Base-by-base conservation (phyloP, 1,284 basidiomycete genomes). In the Termitomyces sp. region DNA sequence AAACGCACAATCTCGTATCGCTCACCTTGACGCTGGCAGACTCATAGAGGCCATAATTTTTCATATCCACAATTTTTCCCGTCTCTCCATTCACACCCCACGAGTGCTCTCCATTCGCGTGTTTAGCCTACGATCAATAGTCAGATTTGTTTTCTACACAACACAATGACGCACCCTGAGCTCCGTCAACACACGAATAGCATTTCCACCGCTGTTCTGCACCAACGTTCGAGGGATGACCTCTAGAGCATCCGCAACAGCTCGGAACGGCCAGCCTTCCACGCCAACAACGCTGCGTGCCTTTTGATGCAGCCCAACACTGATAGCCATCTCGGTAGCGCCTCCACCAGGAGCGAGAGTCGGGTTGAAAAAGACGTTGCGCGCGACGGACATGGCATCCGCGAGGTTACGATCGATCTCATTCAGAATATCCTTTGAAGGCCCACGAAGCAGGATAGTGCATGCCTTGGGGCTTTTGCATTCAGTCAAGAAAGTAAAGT, bases 341-440 rank as follows among this genome's bases (percentile, higher is more conserved):
- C 96, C 96, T 21, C 96, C 95, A 13, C 96, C 95, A 0, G 96
- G 96, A 0, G 90, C 89, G 19, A 99, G 84, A 12, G 80, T 72
- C 0, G 96, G 96, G 75, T 98, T 92, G 77, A 99, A 98, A 57
- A 98, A 88, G 40, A 95, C 96, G 65, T 98, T 99, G 33, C 96
- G 86, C 0, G 96, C 96, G 42, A 98, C 94, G 24, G 90, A 86
- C 92, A 99, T 98, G 41, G 96, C 96, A 65, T 99, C 97, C 0
- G 94, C 94, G 30, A 99, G 81, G 73, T 99, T 99, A 46, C 95
- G 85, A 73, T 99, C 96, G 64, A 98, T 92, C 75, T 99, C 96
- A 73, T 98, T 97, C 42, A 99, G 79, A 65, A 99, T 94, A 68
- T 99, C 96, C 73, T 99, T 99, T 6, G 92, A 96, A 0, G 96